phyloP scores from a whole-genome alignment of 305 asterid species.

The Monarda citriodora region DNA sequence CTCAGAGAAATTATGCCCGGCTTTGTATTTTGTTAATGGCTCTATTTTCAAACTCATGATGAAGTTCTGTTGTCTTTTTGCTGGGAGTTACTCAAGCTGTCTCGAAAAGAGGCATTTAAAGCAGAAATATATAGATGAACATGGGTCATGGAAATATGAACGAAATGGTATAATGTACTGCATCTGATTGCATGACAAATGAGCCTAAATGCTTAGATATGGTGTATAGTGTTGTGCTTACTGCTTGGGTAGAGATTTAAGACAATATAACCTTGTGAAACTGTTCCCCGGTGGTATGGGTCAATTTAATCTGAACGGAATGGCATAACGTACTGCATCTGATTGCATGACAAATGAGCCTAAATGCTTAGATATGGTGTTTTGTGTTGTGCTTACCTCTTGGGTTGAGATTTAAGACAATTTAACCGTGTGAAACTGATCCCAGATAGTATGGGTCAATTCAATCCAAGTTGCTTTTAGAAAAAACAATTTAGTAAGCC shows the following conservation, averaged over 20 bases:
- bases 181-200: not conserved
- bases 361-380: constrained; percentile 1
- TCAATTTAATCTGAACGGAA: constrained; percentile 1
- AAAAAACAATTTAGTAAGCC: not conserved
- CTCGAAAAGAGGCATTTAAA: not conserved
- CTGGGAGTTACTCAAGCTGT: not conserved
- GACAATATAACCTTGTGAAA: not conserved
- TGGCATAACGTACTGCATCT: not conserved
- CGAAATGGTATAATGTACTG: not conserved
- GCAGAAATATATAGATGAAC: not conserved
- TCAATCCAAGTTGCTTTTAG: not conserved
- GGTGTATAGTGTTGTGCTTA: not conserved
- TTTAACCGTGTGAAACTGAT: not conserved
- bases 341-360: not conserved
- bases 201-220: not conserved
- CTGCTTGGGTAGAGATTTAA: not conserved
- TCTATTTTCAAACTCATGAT: too few species aligned
- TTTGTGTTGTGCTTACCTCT: not conserved
- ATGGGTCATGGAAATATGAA: not conserved
- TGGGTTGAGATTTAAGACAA: not conserved
- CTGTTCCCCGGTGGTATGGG: not conserved
- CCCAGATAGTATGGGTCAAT: not conserved
- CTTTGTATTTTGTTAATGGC: too few species aligned
- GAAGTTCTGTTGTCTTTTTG: too few species aligned
- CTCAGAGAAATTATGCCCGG: too few species aligned